Evolutionary conservation across 108 stramenopile genomes (phyloP), one percentile per base, ranked within the genome.

Genomic region (Nannochloropsis salina): DNA sequence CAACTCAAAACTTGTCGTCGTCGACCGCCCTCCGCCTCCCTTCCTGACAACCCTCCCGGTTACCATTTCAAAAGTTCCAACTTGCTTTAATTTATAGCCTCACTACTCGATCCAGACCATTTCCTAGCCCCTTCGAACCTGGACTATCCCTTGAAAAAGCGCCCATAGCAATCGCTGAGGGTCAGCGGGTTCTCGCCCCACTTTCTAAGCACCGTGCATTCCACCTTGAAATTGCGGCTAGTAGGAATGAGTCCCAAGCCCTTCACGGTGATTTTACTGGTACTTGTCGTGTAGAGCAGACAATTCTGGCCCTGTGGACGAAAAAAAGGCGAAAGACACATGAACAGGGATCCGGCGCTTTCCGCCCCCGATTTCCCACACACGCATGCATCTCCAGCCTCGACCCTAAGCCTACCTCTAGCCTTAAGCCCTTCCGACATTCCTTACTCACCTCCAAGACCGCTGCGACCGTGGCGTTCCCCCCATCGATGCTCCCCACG

Each of bases 171-270:
- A n/a, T 74, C 61, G n/a, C 61, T 74, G 20, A 74, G 15, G 61
- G 61, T 74, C 20, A 74, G n/a, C 0, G 61, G n/a, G 61, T 74
- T n/a, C 15, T 15, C 61, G 2, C 61, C 61, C 61, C 61, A 74
- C 61, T 74, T 74, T n/a, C n/a, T 74, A 1, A 74, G 61, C 61
- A 74, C 61, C 20, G 61, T 74, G 61, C 61, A 74, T 74, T 74
- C 61, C 4, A n/a, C n/a, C n/a, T 74, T 74, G 8, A n/a, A 74
- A 6, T 15, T n/a, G 1, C 61, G 61, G n/a, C 61, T 74, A 0
- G n/a, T 74, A n/a, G 61, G 61, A 74, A 74, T 74, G 20, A 74
- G 61, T 15, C 61, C 61, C 61, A 74, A n/a, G 20, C 15, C 61
- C 61, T 74, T 74, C 3, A 74, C 61, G 61, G 3, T 6, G 3